Evolutionary conservation across 2,329 filamentous ascomycete genomes (phyloP).

Genomic region (Sphaceloma murrayae): DNA sequence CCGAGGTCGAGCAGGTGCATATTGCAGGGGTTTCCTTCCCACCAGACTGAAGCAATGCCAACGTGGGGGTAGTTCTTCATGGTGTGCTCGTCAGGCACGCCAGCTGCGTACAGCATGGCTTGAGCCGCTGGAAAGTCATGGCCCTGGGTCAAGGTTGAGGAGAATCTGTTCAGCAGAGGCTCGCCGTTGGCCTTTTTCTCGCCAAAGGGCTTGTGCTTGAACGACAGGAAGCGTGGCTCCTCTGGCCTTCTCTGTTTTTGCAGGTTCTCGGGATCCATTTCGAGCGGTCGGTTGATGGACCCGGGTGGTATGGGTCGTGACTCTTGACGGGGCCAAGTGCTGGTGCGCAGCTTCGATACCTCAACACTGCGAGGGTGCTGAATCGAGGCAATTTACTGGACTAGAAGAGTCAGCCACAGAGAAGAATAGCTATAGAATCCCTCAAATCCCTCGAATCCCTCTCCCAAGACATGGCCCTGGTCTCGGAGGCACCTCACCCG

Average conservation of each 20-base stretch:
- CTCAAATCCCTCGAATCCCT: background rate
- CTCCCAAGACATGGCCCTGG: background rate
- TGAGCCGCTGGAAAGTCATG: slow-evolving; percentile 91
- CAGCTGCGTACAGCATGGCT: slow-evolving; percentile 92
- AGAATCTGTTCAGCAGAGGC: slow-evolving; percentile 74
- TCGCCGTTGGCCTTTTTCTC: slow-evolving; percentile 41
- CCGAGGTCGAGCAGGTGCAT: slow-evolving; percentile 65
- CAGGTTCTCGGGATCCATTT: slow-evolving; percentile 31
- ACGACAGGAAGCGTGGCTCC: slow-evolving; percentile 47
- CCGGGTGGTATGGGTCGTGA: too few species aligned
- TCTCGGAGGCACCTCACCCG: background rate
- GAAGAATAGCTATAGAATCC: background rate
- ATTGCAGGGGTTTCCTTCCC: slow-evolving; percentile 96
- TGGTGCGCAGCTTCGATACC: too few species aligned
- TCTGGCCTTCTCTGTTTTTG: slow-evolving; percentile 32
- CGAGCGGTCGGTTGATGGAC: too few species aligned
- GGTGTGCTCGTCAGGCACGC: slow-evolving; percentile 68
- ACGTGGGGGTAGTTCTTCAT: slow-evolving; percentile 91
- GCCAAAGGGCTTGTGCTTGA: slow-evolving; percentile 34
- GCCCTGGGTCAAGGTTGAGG: slow-evolving; percentile 65
- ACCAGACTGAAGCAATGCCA: slow-evolving; percentile 87
- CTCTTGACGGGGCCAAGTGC: too few species aligned
- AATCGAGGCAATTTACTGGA: too few species aligned
- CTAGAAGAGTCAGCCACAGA: background rate
- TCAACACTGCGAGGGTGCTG: too few species aligned